Conservation (phyloP, 805 yeast genomes). For the Saturnispora galanensis region DNA sequence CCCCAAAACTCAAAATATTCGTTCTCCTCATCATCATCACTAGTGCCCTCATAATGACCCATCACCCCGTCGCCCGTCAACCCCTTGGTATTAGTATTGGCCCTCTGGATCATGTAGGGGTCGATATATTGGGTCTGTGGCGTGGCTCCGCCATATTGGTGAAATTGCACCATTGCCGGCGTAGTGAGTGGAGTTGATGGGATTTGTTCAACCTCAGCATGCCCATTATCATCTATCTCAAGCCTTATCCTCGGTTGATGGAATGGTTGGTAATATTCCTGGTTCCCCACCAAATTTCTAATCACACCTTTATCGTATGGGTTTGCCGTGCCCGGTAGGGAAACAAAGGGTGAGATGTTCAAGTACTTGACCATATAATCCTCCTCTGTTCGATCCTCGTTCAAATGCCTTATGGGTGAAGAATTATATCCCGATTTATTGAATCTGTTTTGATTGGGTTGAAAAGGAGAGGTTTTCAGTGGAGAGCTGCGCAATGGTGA, state of each 20-base stretch:
- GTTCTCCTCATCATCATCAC: neutral
- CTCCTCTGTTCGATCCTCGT: conserved; percentile 3
- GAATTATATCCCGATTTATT: neutral
- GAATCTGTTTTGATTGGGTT: neutral
- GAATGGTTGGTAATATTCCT: neutral
- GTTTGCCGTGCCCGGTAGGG: conserved; percentile 3
- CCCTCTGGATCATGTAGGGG: neutral
- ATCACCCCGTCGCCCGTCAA: neutral
- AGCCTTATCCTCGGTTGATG: neutral
- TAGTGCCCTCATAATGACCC: neutral
- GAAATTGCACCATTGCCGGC: no score
- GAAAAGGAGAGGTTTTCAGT: conserved; percentile 23
- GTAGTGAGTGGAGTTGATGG: no score
- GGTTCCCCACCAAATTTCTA: neutral
- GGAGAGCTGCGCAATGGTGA: conserved; percentile 17
- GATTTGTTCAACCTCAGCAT: neutral
- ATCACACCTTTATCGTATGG: neutral
- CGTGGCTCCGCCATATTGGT: no score
- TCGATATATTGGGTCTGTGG: neutral
- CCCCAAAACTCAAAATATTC: neutral
- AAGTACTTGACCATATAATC: conserved; percentile 8
- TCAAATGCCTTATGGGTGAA: conserved; percentile 2
- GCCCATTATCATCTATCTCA: neutral
- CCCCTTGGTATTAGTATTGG: no score
- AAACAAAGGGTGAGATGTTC: conserved; percentile 11